Base-by-base conservation (phyloP, 2,329 filamentous ascomycete species). In the Colletotrichum coccodes region DNA sequence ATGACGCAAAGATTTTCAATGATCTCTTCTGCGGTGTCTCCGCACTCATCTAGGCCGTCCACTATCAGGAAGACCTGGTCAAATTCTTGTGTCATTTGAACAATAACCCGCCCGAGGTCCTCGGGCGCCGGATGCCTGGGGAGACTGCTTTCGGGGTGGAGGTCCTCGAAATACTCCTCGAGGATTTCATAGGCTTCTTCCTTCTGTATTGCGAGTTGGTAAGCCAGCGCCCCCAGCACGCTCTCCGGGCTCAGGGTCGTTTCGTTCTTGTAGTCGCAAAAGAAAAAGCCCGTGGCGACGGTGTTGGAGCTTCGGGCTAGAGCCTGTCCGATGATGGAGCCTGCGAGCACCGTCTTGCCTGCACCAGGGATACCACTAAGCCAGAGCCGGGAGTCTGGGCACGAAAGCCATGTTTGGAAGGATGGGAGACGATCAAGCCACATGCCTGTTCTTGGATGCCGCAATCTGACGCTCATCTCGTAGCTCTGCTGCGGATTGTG, bases 401-500 rank as follows among this genome's bases (percentile, higher is more conserved):
- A 56, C 1, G 1, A 2, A n/a, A 67, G 32, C 58, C 58, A 67
- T 16, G 47, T 40, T 6, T 57, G 59, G 5, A 67, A 63, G 0
- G 40, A 12, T 2, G 6, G 50, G 0, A 49, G 58, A 1, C 2
- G 2, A 11, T 32, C 44, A 4, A 67, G 58, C 58, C 50, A 67
- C 0, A 57, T 1, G 2, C 58, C 64, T 0, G 58, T 67, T 26
- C 49, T 18, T 2, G 64, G 9, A 1, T 67, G 58, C 0, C 64
- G 64, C 6, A 67, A 0, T 3, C 6, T n/a, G 0, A 40, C 6
- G 6, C 64, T 67, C 40, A 30, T 63, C n/a, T 63, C 49, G 5
- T 56, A 67, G n/a, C 57, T 63, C 5, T 40, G 6, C 14, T 67
- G 64, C 1, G 64, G 58, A 1, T 67, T 67, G 18, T 56, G 56